Base-by-base conservation (phyloP, 2,329 filamentous ascomycete species). In the Claviceps sp. region DNA sequence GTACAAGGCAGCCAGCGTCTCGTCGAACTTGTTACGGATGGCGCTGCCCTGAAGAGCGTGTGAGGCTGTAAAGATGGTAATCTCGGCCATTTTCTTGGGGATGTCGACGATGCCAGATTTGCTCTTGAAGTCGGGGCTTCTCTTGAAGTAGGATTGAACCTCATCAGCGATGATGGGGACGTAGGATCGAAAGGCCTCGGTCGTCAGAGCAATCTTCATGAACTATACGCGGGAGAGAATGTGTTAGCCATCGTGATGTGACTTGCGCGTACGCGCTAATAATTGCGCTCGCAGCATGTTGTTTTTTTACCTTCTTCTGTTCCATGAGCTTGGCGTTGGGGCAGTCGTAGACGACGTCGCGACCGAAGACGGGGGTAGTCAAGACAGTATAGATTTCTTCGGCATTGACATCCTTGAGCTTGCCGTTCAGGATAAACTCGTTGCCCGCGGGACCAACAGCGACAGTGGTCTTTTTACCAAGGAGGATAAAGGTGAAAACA, bases 321-420 rank as follows among this genome's bases (percentile, higher is more conserved):
- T 95, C 89, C 89, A 95, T 94, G 63, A 95, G 78, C 71, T 94
- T 94, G 54, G 87, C 76, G 66, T 94, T 94, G 43, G 88, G 87
- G 70, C 88, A 93, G 66, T 94, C 89, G 65, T 94, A 95, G 51
- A 94, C 87, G 26, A 95, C 89, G 70, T 90, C 84, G 61, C 81
- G 82, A 59, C 89, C 89, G 64, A 95, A 95, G 47, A 82, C 79
- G 24, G 79, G 79, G 22, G 78, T 82, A 6, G 79, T 82, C 55
- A 95, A 75, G 52, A 87, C 84, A 52, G 80, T 84, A 70, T 95
- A 95, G 57, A 95, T 87, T 62, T 95, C 89, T 70, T 95, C 89
- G 38, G 89, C 89, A 65, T 85, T 89, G 61, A 95, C 84, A 63
- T 95, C 89, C 71, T 86, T 88, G 62, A 89, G 76, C 73, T 93